These are phyloP conservation scores for Akanthomyces dipterigenus DNA, from an alignment of 2,329 filamentous ascomycete species.

Conservation along the genomic window DNA sequence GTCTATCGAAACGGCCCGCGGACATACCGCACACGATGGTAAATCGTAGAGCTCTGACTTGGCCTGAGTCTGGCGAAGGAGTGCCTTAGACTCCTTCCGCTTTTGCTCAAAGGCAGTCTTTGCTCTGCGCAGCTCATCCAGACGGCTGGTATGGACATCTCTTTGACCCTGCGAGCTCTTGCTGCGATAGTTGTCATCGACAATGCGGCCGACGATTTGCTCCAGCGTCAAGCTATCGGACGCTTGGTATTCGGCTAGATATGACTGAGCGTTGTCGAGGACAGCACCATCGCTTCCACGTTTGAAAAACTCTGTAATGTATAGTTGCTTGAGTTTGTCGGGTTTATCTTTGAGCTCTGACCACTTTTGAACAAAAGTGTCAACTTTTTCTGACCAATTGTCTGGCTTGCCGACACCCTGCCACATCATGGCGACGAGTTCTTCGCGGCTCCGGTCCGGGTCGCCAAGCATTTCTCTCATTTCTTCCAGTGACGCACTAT, in stretches of 20 bases:
- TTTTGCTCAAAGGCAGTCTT: constrained; percentile 43
- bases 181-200: constrained; percentile 24
- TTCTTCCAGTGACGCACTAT: constrained; percentile 24
- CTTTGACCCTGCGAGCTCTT: constrained; percentile 28
- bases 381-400: constrained; percentile 26
- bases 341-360: constrained; percentile 24
- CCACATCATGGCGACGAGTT: constrained; percentile 31
- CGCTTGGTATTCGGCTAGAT: constrained; percentile 31
- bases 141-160: constrained; percentile 30
- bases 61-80: constrained; percentile 23
- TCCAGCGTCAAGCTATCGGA: constrained; percentile 24
- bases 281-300: constrained; percentile 26
- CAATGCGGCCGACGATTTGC: constrained; percentile 28
- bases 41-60: constrained; percentile 30
- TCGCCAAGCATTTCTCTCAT: constrained; percentile 30
- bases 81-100: constrained; percentile 31
- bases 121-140: constrained; percentile 42
- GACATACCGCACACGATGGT: constrained; percentile 35
- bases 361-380: constrained; percentile 28
- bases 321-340: constrained; percentile 30
- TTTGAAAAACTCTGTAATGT: constrained; percentile 36
- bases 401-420: constrained; percentile 28
- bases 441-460: constrained; percentile 29
- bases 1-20: constrained; percentile 25
- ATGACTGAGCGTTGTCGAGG: constrained; percentile 29